Conservation (phyloP, 441 rosid genomes). For the Croton laevigatus region DNA sequence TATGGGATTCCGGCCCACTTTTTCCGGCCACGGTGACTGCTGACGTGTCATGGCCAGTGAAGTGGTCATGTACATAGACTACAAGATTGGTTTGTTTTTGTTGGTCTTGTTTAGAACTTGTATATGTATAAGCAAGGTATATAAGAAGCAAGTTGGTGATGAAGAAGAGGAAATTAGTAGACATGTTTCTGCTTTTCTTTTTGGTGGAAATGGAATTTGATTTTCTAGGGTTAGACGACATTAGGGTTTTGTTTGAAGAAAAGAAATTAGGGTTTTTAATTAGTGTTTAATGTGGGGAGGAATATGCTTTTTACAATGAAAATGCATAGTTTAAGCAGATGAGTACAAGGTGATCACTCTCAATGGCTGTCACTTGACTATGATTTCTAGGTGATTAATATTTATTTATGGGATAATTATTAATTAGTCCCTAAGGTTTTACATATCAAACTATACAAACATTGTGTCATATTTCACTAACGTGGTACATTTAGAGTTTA, state of each 20-base stretch:
- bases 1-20: constrained; percentile 24
- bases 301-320: constrained; percentile 21
- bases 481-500: too few relatives aligned
- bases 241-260: not conserved
- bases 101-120: constrained; percentile 10
- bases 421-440: too few relatives aligned
- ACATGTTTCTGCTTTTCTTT: constrained; percentile 19
- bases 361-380: too few relatives aligned
- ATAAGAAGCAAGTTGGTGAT: constrained; percentile 23
- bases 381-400: too few relatives aligned
- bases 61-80: constrained; percentile 40
- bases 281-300: not conserved
- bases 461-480: too few relatives aligned
- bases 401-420: too few relatives aligned
- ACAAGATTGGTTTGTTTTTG: constrained; percentile 32
- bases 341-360: not conserved
- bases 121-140: constrained; percentile 31
- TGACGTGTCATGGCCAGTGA: constrained; percentile 34
- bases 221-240: not conserved
- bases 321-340: not conserved
- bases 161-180: constrained; percentile 32
- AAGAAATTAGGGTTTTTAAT: too few relatives aligned
- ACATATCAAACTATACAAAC: too few relatives aligned
- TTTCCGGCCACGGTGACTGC: constrained; percentile 34
- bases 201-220: not conserved